Percentiles rank a stretch among this genome's conserved stretches.
Conservation (phyloP, 495 filamentous ascomycete species). For the Clavariopsis aquatica region DNA sequence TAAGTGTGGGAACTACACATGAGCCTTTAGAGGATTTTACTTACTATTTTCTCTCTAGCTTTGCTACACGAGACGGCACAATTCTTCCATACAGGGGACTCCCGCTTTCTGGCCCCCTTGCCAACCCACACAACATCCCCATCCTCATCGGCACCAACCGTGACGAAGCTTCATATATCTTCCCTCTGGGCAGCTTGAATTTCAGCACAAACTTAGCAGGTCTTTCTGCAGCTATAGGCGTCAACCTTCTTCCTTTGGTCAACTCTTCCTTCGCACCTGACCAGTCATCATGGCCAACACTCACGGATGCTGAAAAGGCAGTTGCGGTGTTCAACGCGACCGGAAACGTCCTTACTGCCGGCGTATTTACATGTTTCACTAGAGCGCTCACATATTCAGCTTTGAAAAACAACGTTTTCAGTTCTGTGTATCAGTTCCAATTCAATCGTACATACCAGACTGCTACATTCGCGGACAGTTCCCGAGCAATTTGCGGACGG, state of each 20-base stretch:
- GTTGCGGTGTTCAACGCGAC: constrained; percentile 34
- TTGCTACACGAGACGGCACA: constrained; percentile 29
- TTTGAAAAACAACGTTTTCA: constrained; percentile 17
- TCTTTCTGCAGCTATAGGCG: constrained; percentile 4
- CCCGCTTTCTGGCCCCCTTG: constrained; percentile 27
- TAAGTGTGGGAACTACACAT: not conserved
- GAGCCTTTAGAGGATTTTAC: not conserved
- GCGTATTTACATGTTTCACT: constrained; percentile 27
- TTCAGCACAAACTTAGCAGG: constrained; percentile 30
- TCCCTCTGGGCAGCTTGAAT: constrained; percentile 34
- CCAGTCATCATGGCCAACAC: constrained; percentile 10
- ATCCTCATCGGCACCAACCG: constrained; percentile 32
- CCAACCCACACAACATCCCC: constrained; percentile 24
- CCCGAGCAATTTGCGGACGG: constrained; percentile 5
- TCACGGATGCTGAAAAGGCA: constrained; percentile 4
- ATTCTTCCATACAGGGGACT: constrained; percentile 26
- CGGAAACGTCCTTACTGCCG: constrained; percentile 22
- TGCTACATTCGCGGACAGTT: not conserved
- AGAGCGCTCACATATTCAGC: constrained; percentile 26
- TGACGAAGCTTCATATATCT: constrained; percentile 33
- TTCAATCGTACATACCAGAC: constrained; percentile 39
- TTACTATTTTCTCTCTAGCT: not conserved
- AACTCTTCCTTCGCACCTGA: constrained; percentile 29
- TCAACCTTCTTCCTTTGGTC: not conserved
- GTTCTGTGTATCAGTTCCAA: constrained; percentile 26